phyloP scores from a whole-genome alignment of 495 filamentous ascomycete species.

The Copromyces sp. region DNA sequence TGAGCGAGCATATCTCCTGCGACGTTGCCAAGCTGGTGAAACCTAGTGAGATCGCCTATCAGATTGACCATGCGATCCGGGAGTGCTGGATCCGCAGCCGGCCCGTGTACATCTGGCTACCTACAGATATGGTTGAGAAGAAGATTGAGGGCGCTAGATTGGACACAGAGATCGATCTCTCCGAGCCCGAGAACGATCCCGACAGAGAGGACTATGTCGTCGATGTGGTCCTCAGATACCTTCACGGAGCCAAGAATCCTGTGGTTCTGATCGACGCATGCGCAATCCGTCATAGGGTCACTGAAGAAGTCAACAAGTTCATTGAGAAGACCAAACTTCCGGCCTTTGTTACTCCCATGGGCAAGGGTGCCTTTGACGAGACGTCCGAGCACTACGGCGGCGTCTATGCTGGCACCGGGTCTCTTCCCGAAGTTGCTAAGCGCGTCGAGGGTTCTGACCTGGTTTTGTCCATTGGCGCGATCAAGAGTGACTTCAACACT shows the following conservation, averaged over 20 bases:
- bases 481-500: conserved; percentile 86
- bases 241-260: conserved; percentile 66
- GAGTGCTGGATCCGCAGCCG: conserved; percentile 67
- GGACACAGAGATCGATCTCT: conserved; percentile 55
- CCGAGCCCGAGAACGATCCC: conserved; percentile 50
- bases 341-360: conserved; percentile 85
- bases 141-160: conserved; percentile 67
- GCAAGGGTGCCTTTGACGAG: conserved; percentile 82
- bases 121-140: conserved; percentile 73
- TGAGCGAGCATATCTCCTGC: conserved; percentile 64
- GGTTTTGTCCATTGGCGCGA: conserved; percentile 71
- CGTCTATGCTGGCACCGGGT: conserved; percentile 80
- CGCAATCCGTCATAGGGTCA: conserved; percentile 66
- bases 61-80: conserved; percentile 71
- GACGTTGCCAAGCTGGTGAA: conserved; percentile 59
- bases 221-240: conserved; percentile 63
- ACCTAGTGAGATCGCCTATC: conserved; percentile 52
- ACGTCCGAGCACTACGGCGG: conserved; percentile 66
- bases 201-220: conserved; percentile 80
- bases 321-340: conserved; percentile 67
- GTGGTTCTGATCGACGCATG: conserved; percentile 88
- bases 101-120: conserved; percentile 78
- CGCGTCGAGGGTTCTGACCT: conserved; percentile 73
- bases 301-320: conserved; percentile 69
- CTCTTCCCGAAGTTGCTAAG: conserved; percentile 56